Conservation (phyloP, 805 yeast genomes). For the Candida gorgasii region DNA sequence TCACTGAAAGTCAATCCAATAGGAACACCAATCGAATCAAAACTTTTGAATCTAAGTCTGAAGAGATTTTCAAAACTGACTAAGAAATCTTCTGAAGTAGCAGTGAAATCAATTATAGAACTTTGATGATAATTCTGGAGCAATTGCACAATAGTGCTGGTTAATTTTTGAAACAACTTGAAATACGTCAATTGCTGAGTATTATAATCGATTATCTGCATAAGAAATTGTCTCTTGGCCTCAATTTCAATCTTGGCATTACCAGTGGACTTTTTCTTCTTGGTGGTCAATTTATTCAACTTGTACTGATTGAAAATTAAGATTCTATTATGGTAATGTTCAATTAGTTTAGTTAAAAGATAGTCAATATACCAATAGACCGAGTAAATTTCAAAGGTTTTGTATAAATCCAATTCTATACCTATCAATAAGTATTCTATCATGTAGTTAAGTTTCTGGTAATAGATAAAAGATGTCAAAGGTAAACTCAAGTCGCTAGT, state of each 20-base stretch:
- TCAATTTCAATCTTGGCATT: conserved; percentile 12
- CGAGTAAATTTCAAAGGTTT: conserved; percentile 63
- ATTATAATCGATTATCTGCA: conserved; percentile 5
- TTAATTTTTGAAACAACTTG: conserved; percentile 7
- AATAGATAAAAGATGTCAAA: conserved; percentile 67
- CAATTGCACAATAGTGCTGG: conserved; percentile 2
- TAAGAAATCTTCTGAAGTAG: conserved; percentile 8
- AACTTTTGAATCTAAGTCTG: conserved; percentile 16
- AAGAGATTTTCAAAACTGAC: conserved; percentile 12
- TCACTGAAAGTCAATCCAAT: conserved; percentile 8
- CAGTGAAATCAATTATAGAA: conserved; percentile 4
- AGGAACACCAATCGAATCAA: conserved; percentile 18
- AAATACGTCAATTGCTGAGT: conserved; percentile 9
- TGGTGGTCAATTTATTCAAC: conserved; percentile 10
- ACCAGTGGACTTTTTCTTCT: conserved; percentile 11
- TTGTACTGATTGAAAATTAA: conserved; percentile 15
- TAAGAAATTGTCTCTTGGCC: conserved; percentile 10
- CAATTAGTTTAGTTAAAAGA: conserved; percentile 39
- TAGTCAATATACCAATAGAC: conserved; percentile 70
- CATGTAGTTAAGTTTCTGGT: conserved; percentile 70
- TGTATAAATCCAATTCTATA: conserved; percentile 72
- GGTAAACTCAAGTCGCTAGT: conserved; percentile 54
- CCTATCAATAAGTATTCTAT: conserved; percentile 70
- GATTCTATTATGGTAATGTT: conserved; percentile 47
- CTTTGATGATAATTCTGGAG: conserved; percentile 11